Percentiles rank a stretch among this genome's conserved stretches.
These are phyloP conservation scores for Kurtzmaniella cleridarum DNA, from an alignment of 805 yeast genomes.

Conservation along the genomic window DNA sequence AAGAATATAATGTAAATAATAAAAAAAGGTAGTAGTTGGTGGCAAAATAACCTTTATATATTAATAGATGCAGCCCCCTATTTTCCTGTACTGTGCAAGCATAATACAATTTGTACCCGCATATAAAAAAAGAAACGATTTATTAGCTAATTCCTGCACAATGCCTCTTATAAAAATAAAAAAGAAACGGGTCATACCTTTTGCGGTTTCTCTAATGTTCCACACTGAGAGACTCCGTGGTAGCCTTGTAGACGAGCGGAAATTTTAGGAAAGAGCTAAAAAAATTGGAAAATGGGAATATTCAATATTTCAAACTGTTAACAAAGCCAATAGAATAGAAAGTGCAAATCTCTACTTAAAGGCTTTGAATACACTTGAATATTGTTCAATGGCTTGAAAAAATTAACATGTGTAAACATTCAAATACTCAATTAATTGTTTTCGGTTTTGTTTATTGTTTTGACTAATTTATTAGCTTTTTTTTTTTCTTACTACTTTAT, in stretches of 20 bases:
- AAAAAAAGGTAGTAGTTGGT: slow-evolving; percentile 7
- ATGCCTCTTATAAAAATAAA: slow-evolving; percentile 1
- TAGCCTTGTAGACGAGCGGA: too few species aligned
- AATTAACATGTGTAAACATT: too few species aligned
- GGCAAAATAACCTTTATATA: slow-evolving; percentile 16
- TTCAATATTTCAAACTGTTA: too few species aligned
- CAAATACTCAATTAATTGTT: background rate
- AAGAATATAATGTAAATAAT: slow-evolving; percentile 5
- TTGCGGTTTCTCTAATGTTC: background rate
- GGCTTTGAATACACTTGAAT: too few species aligned
- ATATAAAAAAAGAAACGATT: slow-evolving; percentile 2
- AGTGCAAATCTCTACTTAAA: too few species aligned
- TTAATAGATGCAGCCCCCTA: slow-evolving; percentile 1
- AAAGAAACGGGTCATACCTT: slow-evolving; percentile 5
- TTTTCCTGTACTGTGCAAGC: slow-evolving; percentile 3
- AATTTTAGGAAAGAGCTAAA: too few species aligned
- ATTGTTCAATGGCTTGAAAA: too few species aligned
- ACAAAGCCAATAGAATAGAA: too few species aligned
- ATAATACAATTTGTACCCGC: slow-evolving; percentile 1
- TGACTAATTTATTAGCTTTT: too few species aligned
- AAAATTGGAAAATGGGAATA: too few species aligned
- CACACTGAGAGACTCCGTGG: too few species aligned
- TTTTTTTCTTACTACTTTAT: background rate
- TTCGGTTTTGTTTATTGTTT: background rate
- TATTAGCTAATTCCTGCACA: slow-evolving; percentile 1